Evolutionary conservation across 768 basidiomycete species (phyloP).

Genomic region (Macrolepiota dolichaula): DNA sequence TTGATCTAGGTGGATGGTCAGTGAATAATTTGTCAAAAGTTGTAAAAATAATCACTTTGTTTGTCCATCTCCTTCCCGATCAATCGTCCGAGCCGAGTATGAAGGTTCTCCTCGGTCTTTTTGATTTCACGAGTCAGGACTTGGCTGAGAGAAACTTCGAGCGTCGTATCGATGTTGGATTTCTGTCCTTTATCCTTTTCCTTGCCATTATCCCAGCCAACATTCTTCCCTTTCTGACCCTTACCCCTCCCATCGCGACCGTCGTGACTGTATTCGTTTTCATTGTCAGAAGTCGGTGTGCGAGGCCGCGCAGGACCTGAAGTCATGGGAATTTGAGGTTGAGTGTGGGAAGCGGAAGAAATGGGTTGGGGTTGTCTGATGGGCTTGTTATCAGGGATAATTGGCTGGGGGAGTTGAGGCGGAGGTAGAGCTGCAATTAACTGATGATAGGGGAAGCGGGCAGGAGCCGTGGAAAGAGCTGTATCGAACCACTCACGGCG

Average conservation of each 20-base stretch:
- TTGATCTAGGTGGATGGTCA: constrained; percentile 49
- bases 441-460: constrained; percentile 59
- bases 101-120: constrained; percentile 79
- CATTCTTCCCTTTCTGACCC: constrained; percentile 42
- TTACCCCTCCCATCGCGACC: constrained; percentile 47
- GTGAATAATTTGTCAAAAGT: constrained; percentile 9
- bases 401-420: constrained; percentile 20
- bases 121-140: constrained; percentile 73
- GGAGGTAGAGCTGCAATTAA: constrained; percentile 26
- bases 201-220: constrained; percentile 26
- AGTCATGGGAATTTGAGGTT: constrained; percentile 21
- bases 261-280: constrained; percentile 61
- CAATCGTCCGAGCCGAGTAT: constrained; percentile 71
- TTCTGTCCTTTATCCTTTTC: constrained; percentile 28
- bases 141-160: constrained; percentile 54
- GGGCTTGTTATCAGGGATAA: constrained; percentile 14
- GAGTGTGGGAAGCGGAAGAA: constrained; percentile 18
- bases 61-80: constrained; percentile 88
- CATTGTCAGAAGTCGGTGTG: constrained; percentile 77
- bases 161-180: constrained; percentile 26
- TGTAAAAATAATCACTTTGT: constrained; percentile 57
- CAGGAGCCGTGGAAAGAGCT: constrained; percentile 51
- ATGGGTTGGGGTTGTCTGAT: constrained; percentile 18
- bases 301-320: constrained; percentile 38
- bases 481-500: constrained; percentile 81